Evolutionary conservation across 768 basidiomycete genomes (phyloP), one percentile per base, ranked within the genome.

Genomic region (Agrocybe pediades): DNA sequence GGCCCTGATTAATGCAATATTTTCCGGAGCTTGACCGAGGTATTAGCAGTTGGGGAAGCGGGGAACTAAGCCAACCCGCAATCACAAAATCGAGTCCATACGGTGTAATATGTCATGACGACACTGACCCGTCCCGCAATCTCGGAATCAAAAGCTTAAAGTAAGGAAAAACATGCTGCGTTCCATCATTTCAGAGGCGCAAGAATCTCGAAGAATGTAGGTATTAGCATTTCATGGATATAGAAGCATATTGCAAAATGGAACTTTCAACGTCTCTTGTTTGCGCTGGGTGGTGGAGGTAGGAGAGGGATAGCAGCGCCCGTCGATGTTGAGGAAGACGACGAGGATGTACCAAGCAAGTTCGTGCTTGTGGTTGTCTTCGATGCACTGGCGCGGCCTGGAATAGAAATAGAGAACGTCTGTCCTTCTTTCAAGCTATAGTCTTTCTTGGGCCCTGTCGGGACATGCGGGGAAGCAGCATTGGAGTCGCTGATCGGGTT

Each of bases 401-500:
- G 95, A 54, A 97, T 92, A 27, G 83, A 75, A 59, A 98, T 96
- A 4, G 88, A 87, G 69, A 98, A 95, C 0, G 95, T 97, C 68
- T 98, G 92, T 8, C 95, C 95, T 61, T 94, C 92, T 68, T 96
- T 97, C 61, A 98, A 72, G 33, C 89, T 90, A 70, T 94, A 97
- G 61, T 98, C 95, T 69, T 92, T 92, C 77, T 93, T 94, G 1
- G 92, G 91, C 9, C 88, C 92, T 8, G 79, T 56, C 11, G 92
- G 87, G 51, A 89, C 60, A 59, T 87, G 82, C 8, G 90, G 85
- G n/a, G 89, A 87, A 1, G 81, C 66, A 53, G 71, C 72, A 17
- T 74, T 71, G 5, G 74, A 57, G 6, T 75, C 72, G 8, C 74
- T 62, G 8, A 72, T 65, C 6, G 82, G 83, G 57, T 87, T 83